A percentile compares a stretch with the other conserved stretches of the same genome.
These are phyloP conservation scores for Solanum sitiens DNA, from an alignment of 257 asterid genomes.

Conservation along the genomic window DNA sequence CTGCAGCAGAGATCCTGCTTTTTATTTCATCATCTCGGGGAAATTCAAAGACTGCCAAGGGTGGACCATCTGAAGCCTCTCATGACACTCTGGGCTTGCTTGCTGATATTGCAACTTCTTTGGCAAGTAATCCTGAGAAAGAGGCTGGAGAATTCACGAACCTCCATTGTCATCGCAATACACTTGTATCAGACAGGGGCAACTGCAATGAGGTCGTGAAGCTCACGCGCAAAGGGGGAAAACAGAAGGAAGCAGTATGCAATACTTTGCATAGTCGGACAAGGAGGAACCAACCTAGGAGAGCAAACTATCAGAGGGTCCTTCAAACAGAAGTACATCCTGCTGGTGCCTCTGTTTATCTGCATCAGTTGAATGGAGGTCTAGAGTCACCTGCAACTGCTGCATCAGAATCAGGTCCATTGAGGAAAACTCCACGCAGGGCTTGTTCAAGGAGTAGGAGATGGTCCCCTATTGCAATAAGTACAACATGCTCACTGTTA, in stretches of 20 bases:
- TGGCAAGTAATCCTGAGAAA: constrained; percentile 16
- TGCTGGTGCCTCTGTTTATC: background rate
- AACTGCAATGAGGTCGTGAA: background rate
- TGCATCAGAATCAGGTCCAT: background rate
- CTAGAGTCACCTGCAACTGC: background rate
- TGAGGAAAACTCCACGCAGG: constrained; percentile 15
- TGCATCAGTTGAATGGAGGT: background rate
- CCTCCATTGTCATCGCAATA: background rate
- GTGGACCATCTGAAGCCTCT: constrained; percentile 3
- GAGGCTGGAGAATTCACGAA: background rate
- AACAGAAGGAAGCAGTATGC: constrained; percentile 7
- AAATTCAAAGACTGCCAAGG: background rate
- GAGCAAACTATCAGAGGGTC: constrained; percentile 11
- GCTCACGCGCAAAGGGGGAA: background rate
- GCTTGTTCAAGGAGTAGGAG: constrained; percentile 17
- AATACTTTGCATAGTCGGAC: background rate
- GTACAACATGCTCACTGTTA: constrained; percentile 14
- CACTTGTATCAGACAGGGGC: background rate
- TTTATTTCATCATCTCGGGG: constrained; percentile 21
- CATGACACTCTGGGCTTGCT: constrained; percentile 35
- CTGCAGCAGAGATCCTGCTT: constrained; percentile 50
- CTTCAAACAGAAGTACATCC: background rate
- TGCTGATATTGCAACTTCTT: constrained; percentile 45
- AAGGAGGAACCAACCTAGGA: constrained; percentile 10
- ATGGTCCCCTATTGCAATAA: background rate